Evolutionary conservation across 2,329 filamentous ascomycete species (phyloP).

Genomic region (Pezizomycotina sp.): DNA sequence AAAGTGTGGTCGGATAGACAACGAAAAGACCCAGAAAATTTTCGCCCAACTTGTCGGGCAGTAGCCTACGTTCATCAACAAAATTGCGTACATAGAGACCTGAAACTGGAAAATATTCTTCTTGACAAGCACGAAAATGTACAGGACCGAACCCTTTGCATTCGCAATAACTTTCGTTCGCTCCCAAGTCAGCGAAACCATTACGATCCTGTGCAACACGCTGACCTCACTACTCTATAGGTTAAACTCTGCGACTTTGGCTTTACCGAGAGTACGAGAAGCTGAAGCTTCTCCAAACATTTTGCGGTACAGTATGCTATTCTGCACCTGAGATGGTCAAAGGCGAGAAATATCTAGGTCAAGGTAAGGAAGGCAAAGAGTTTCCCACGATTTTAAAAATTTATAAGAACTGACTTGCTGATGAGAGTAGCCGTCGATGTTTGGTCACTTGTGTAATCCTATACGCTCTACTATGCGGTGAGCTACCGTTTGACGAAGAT

Average conservation of each 20-base stretch:
- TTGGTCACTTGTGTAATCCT: constrained; percentile 76
- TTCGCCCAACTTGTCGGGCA: constrained; percentile 92
- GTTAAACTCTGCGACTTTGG: constrained; percentile 97
- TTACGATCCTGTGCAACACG: background rate
- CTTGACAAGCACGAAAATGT: constrained; percentile 84
- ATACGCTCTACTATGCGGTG: constrained; percentile 65
- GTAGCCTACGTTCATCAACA: constrained; percentile 91
- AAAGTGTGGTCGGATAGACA: constrained; percentile 64
- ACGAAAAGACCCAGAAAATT: constrained; percentile 80
- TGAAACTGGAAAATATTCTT: constrained; percentile 92
- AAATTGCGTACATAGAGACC: constrained; percentile 86
- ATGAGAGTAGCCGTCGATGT: constrained; percentile 81
- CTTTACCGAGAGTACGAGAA: constrained; percentile 97
- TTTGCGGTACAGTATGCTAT: constrained; percentile 95
- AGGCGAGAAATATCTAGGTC: constrained; percentile 70
- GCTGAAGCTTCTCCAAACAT: constrained; percentile 89
- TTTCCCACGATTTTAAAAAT: background rate
- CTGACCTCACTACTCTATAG: constrained; percentile 8
- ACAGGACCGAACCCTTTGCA: background rate
- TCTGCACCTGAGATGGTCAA: constrained; percentile 97
- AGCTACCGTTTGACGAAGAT: constrained; percentile 91
- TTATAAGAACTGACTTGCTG: constrained; percentile 1
- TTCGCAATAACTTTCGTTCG: background rate
- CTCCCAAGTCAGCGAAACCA: background rate
- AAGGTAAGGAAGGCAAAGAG: constrained; percentile 20